Evolutionary conservation across 2,329 filamentous ascomycete genomes (phyloP).

Genomic region (Madurella mycetomatis): DNA sequence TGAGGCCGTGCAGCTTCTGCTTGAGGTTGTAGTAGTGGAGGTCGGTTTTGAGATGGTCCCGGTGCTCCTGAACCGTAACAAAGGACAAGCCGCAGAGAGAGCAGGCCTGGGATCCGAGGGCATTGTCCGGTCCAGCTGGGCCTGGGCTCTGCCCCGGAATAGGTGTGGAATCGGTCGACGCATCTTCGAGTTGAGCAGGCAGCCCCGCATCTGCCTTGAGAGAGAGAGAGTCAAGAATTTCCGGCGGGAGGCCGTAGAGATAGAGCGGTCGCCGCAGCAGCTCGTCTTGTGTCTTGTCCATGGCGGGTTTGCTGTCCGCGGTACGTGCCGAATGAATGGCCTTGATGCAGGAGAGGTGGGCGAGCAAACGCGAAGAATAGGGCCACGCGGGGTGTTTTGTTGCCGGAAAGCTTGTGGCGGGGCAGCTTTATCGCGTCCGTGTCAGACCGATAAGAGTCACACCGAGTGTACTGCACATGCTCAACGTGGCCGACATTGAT

Average conservation of each 20-base stretch:
- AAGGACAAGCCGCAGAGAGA: constrained; percentile 74
- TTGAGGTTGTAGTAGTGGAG: constrained; percentile 93
- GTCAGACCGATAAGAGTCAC: constrained; percentile 18
- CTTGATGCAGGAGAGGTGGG: neutral
- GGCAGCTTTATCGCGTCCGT: constrained; percentile 4
- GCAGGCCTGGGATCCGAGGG: constrained; percentile 68
- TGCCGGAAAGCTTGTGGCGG: constrained; percentile 5
- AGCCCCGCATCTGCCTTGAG: constrained; percentile 45
- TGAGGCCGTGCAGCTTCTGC: constrained; percentile 72
- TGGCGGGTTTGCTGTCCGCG: neutral
- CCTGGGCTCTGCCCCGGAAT: constrained; percentile 24
- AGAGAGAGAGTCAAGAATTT: constrained; percentile 65
- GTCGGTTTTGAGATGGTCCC: constrained; percentile 82
- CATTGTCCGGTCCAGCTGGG: constrained; percentile 23
- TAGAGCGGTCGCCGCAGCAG: constrained; percentile 50
- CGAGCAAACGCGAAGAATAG: neutral
- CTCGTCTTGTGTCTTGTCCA: constrained; percentile 40
- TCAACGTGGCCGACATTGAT: no score
- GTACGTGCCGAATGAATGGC: neutral
- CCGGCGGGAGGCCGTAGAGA: constrained; percentile 73
- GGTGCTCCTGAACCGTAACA: constrained; percentile 70
- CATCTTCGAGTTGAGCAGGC: constrained; percentile 36
- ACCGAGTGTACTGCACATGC: neutral
- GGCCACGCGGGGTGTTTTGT: neutral
- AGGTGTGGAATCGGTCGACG: constrained; percentile 12